These are phyloP conservation scores for Arachnomyces sp. DNA, from an alignment of 2,329 filamentous ascomycete species.

Conservation along the genomic window DNA sequence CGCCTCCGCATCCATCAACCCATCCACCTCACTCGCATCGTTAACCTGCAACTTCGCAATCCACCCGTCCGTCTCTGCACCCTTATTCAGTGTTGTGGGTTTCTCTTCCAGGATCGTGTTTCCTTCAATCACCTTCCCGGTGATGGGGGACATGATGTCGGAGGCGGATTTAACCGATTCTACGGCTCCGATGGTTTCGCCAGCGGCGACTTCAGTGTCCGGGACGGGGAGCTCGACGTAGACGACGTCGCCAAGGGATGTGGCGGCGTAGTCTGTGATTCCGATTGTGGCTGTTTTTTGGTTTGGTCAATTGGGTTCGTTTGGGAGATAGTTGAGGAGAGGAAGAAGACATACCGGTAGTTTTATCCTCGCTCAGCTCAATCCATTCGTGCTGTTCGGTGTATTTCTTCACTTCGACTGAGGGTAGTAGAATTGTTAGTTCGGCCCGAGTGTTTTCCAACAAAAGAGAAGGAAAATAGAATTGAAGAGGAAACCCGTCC, in stretches of 20 bases:
- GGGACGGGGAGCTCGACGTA: constrained; percentile 85
- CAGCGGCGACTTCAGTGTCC: constrained; percentile 60
- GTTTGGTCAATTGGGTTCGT: constrained; percentile 5
- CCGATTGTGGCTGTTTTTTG: constrained; percentile 58
- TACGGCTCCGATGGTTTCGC: constrained; percentile 85
- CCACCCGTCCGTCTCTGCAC: constrained; percentile 87
- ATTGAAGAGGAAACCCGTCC: constrained; percentile 15
- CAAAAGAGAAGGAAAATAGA: constrained; percentile 10
- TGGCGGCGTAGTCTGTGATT: constrained; percentile 84
- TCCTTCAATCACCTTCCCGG: constrained; percentile 65
- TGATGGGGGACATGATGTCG: constrained; percentile 85
- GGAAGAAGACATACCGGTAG: constrained; percentile 53
- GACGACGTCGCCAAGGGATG: constrained; percentile 91
- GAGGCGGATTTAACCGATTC: constrained; percentile 98
- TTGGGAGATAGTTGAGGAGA: constrained; percentile 5
- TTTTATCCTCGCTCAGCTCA: constrained; percentile 74
- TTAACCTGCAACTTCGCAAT: constrained; percentile 78
- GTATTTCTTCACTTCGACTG: constrained; percentile 63
- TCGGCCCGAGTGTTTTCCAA: too few species aligned
- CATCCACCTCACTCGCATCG: constrained; percentile 63
- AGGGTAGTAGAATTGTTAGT: too few species aligned
- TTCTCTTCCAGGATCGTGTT: constrained; percentile 75
- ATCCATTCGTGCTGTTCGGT: constrained; percentile 99
- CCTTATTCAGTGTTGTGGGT: constrained; percentile 80
- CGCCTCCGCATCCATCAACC: constrained; percentile 66